These are phyloP conservation scores for Podila epicladia DNA, from an alignment of 192 early-diverging fungal species.

Conservation along the genomic window DNA sequence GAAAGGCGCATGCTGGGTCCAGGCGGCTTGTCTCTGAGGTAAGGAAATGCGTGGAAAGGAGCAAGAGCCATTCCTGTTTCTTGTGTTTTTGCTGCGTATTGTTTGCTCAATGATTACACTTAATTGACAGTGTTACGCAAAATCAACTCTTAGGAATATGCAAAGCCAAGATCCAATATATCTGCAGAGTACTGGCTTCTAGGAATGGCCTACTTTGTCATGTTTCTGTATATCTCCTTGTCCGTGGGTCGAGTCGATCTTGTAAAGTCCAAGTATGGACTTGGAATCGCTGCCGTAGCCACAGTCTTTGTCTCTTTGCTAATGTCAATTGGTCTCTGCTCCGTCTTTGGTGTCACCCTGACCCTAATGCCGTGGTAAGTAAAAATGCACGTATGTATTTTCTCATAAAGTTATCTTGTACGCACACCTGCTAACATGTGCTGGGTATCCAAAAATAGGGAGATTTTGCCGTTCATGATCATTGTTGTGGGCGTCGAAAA, in stretches of 20 bases:
- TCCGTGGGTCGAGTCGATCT: slow-evolving; percentile 72
- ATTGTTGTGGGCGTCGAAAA: slow-evolving; percentile 83
- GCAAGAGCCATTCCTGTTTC: slow-evolving; percentile 1
- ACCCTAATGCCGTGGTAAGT: slow-evolving; percentile 72
- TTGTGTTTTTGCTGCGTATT: background rate
- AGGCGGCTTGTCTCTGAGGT: slow-evolving; percentile 39
- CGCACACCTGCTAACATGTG: background rate
- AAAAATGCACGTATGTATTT: background rate
- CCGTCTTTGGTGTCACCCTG: slow-evolving; percentile 65
- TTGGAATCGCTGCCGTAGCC: slow-evolving; percentile 74
- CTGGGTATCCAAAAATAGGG: slow-evolving; percentile 51
- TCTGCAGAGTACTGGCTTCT: slow-evolving; percentile 56
- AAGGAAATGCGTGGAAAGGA: background rate
- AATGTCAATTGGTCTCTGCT: slow-evolving; percentile 73
- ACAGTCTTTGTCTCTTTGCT: slow-evolving; percentile 69
- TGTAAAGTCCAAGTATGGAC: slow-evolving; percentile 80
- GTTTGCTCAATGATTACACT: background rate
- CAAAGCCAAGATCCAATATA: slow-evolving; percentile 31
- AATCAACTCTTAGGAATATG: slow-evolving; percentile 12
- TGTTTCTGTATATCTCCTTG: slow-evolving; percentile 76
- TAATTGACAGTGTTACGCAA: background rate
- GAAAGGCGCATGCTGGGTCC: slow-evolving; percentile 6
- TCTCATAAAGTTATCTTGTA: background rate
- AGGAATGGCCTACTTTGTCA: slow-evolving; percentile 64
- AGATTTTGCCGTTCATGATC: slow-evolving; percentile 74